Conservation (phyloP, 108 stramenopile species). For the Cyclotella baltica region DNA sequence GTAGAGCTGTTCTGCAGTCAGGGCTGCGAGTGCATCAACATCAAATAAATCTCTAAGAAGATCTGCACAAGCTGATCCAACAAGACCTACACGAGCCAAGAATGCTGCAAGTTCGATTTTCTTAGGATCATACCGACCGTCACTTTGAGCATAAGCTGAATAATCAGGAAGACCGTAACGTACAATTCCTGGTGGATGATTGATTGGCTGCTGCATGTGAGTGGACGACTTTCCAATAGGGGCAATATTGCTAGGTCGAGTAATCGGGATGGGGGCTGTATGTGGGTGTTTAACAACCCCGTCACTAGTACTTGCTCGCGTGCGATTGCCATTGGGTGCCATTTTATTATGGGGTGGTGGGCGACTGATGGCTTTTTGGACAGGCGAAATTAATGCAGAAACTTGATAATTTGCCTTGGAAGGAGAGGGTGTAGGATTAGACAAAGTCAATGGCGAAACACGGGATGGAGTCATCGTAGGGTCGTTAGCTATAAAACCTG, state of each 20-base stretch:
- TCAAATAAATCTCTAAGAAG: slow-evolving; percentile 27
- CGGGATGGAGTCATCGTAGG: slow-evolving; percentile 7
- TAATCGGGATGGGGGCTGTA: background rate
- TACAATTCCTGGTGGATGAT: slow-evolving; percentile 16
- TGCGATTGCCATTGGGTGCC: background rate
- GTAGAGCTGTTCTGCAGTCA: slow-evolving; percentile 23
- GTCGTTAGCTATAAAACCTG: slow-evolving; percentile 27
- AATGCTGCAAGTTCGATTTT: slow-evolving; percentile 46
- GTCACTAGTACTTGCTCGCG: slow-evolving; percentile 18
- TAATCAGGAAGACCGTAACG: slow-evolving; percentile 12
- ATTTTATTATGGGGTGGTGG: background rate
- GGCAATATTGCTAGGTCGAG: background rate
- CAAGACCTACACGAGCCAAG: slow-evolving; percentile 34
- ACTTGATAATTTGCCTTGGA: background rate
- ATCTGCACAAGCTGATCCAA: slow-evolving; percentile 31
- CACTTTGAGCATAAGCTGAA: slow-evolving; percentile 18
- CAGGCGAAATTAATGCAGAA: background rate
- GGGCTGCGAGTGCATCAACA: slow-evolving; percentile 29
- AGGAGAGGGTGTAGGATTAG: background rate
- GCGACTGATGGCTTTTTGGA: slow-evolving; percentile 12
- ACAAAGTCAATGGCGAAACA: slow-evolving; percentile 12
- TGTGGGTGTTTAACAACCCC: background rate
- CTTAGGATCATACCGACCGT: slow-evolving; percentile 19
- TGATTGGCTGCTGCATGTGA: background rate
- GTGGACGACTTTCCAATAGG: background rate